Evolutionary conservation across 78 protist genomes (phyloP), one percentile per base, ranked within the genome.

Genomic region (Protostelium mycophagum): DNA sequence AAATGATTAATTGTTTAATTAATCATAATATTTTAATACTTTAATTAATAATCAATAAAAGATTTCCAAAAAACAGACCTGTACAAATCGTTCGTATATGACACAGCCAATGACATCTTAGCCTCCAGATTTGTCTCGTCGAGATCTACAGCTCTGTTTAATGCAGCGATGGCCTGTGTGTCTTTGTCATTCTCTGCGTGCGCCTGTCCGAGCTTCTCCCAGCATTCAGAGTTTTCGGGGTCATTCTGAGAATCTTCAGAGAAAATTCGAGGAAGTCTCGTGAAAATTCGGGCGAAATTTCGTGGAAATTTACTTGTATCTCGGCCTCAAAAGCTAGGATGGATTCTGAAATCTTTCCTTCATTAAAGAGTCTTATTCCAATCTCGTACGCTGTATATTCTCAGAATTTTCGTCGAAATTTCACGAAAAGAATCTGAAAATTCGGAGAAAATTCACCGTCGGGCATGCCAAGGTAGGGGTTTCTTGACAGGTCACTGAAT

Each of bases 171-270:
- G 31, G 98, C 98, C 86, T 88, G 38, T 35, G 35, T 34, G 86
- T 96, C 98, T 38, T 93, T 84, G 85, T 97, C 98, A 86, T 90
- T 89, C 90, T 97, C 98, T 0, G 98, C 98, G 38, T 97, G 98
- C 28, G 97, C 93, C 34, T 88, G 89, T 38, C 98, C 97, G 28
- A 97, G 93, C 35, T 84, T 28, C 90, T 86, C 93, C 98, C 98
- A 97, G 34, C 96, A 95, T 51, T 37, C 88, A 0, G 89, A 37
- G 89, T 93, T 91, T n/a, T 88, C 89, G 25, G 95, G 94, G 38
- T 94, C 84, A 83, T 89, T 63, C 88, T n/a, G n/a, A n/a, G 91
- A 9, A 9, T 86, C 83, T n/a, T 36, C 5, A 34, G 25, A 85
- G 25, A 85, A 51, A 1, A 38, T 1, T 36, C 28, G 5, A 83